phyloP scores from a whole-genome alignment of 805 yeast genomes.

The Cyberlindnera xylosilytica region DNA sequence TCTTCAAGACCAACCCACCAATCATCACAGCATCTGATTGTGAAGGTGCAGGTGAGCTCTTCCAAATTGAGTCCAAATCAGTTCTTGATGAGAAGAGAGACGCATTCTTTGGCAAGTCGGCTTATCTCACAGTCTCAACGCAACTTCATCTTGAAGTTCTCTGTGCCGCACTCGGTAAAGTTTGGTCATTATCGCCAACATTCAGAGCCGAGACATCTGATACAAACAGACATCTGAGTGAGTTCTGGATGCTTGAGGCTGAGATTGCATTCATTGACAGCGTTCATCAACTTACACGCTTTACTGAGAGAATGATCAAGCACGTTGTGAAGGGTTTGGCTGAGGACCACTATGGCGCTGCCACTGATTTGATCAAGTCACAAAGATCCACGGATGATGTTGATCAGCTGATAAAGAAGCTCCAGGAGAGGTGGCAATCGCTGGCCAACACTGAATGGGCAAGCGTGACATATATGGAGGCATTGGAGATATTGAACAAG shows the following conservation, averaged over 20 bases:
- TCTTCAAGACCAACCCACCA: slow-evolving; percentile 81
- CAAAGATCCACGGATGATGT: slow-evolving; percentile 38
- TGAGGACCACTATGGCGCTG: slow-evolving; percentile 25
- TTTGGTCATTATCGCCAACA: slow-evolving; percentile 88
- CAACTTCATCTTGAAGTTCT: slow-evolving; percentile 87
- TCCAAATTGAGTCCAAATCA: slow-evolving; percentile 45
- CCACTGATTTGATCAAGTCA: slow-evolving; percentile 26
- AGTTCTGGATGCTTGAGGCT: slow-evolving; percentile 97
- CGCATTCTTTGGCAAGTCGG: slow-evolving; percentile 60
- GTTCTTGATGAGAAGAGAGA: slow-evolving; percentile 13
- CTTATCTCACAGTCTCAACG: slow-evolving; percentile 84
- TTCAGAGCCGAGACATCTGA: slow-evolving; percentile 92
- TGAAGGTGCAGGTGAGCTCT: slow-evolving; percentile 96
- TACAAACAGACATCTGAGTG: slow-evolving; percentile 87
- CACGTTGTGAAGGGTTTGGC: slow-evolving; percentile 36
- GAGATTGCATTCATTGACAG: slow-evolving; percentile 68
- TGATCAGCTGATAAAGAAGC: slow-evolving; percentile 30
- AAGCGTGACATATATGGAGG: slow-evolving; percentile 70
- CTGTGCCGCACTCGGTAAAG: slow-evolving; percentile 70
- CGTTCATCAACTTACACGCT: slow-evolving; percentile 56
- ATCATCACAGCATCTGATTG: slow-evolving; percentile 86
- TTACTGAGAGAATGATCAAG: slow-evolving; percentile 71
- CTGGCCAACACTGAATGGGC: slow-evolving; percentile 58
- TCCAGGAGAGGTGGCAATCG: slow-evolving; percentile 52
- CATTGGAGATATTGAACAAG: slow-evolving; percentile 49